These are phyloP conservation scores for Synchytrium microbalum DNA, from an alignment of 371 early-diverging fungal species.

Conservation along the genomic window DNA sequence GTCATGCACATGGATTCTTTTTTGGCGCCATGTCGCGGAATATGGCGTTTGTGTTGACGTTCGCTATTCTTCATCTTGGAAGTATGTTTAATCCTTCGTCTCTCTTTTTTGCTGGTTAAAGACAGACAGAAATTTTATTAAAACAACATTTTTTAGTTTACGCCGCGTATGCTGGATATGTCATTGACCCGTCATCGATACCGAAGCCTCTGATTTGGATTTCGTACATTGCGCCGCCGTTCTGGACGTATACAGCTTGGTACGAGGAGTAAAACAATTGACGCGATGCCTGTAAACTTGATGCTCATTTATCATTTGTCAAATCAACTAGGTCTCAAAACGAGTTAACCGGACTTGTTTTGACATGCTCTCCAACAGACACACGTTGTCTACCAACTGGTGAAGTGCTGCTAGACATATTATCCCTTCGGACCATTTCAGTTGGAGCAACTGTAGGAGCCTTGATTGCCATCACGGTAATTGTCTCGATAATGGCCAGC, in stretches of 20 bases:
- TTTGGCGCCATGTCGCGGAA: neutral
- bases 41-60: neutral
- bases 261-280: neutral
- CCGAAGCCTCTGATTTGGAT: neutral
- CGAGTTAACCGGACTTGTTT: neutral
- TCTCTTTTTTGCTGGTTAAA: too few relatives aligned
- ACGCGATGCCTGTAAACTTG: neutral
- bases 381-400: neutral
- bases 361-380: neutral
- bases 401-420: neutral
- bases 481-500: neutral
- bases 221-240: neutral
- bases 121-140: too few relatives aligned
- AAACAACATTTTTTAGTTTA: too few relatives aligned
- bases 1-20: neutral
- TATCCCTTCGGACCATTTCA: neutral
- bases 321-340: neutral
- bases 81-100: too few relatives aligned
- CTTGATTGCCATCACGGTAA: neutral
- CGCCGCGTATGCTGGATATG: neutral
- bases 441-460: neutral
- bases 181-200: neutral
- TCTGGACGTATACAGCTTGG: neutral
- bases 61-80: neutral
- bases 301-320: neutral